These are phyloP conservation scores for Pseudogymnoascus verrucosus DNA, from an alignment of 2,329 filamentous ascomycete species.

Conservation along the genomic window DNA sequence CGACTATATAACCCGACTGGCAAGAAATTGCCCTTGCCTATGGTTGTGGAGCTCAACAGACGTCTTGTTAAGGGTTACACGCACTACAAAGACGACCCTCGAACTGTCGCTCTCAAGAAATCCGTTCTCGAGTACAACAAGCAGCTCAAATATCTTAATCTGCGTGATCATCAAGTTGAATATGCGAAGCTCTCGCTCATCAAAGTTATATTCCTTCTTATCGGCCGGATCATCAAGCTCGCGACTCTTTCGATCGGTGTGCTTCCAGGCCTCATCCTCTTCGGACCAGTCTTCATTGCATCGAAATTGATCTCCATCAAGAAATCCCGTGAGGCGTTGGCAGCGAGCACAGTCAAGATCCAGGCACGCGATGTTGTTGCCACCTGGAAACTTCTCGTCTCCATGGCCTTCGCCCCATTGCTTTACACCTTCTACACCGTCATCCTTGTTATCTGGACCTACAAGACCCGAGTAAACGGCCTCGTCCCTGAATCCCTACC, in stretches of 20 bases:
- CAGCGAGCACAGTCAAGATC: constrained; percentile 80
- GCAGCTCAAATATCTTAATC: constrained; percentile 73
- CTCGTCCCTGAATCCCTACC: constrained; percentile 72
- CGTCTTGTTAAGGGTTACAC: constrained; percentile 86
- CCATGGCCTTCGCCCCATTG: constrained; percentile 71
- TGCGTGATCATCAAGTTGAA: constrained; percentile 90
- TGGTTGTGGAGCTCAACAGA: constrained; percentile 89
- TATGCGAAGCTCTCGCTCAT: constrained; percentile 77
- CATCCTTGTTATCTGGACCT: constrained; percentile 67
- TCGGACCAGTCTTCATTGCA: constrained; percentile 78
- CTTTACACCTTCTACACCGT: constrained; percentile 77
- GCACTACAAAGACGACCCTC: constrained; percentile 82
- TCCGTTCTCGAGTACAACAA: constrained; percentile 80
- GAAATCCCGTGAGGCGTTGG: constrained; percentile 77
- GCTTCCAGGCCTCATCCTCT: constrained; percentile 77
- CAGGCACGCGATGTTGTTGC: constrained; percentile 84
- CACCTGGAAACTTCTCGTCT: constrained; percentile 89
- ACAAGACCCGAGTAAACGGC: constrained; percentile 76
- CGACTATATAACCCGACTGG: constrained; percentile 90
- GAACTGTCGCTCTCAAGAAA: constrained; percentile 67
- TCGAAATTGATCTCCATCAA: constrained; percentile 74
- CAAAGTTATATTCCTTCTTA: constrained; percentile 65
- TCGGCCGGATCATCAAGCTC: constrained; percentile 76
- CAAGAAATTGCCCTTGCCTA: constrained; percentile 84
- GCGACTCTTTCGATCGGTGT: constrained; percentile 69